Base-by-base conservation (phyloP, 139 green algal genomes). In the Chlorella sorokiniana region DNA sequence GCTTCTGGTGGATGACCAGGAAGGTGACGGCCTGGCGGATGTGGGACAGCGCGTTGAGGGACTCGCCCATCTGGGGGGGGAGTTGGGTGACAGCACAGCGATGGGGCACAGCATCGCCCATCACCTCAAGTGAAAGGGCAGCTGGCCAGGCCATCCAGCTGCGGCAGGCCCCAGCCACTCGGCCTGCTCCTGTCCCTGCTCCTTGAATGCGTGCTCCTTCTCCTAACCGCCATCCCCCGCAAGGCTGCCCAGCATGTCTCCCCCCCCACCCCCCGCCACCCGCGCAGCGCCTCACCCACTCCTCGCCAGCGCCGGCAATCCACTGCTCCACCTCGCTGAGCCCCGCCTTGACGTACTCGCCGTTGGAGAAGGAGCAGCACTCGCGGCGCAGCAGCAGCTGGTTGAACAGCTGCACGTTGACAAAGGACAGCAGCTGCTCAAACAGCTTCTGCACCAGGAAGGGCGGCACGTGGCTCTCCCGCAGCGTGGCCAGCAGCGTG, bases 401-500 rank as follows among this genome's bases (percentile, higher is more conserved):
- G 93, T 99, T 99, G 93, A 99, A 99, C 22, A 99, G 95, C 89
- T 98, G 91, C 81, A 99, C 96, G 86, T 99, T 99, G 88, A 99
- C 91, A 86, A 99, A 99, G 59, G 86, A 90, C 77, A 99, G 95
- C 22, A 98, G 88, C 91, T 97, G 94, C 78, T 93, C 86, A 81
- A 94, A 88, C 51, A 94, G 88, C 84, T 92, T 90, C 63, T 83
- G 80, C 78, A 98, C 91, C 42, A 99, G 90, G 67, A 97, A 96
- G 77, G 91, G 83, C 10, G 97, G 97, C 75, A 99, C 95, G 65
- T 96, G 41, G 87, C 94, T 95, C 31, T 86, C 88, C 76, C 91
- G 90, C 48, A 99, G 83, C n/a, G 86, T 92, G 7, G 68, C 81
- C 65, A 99, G 92, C 82, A 98, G 85, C n/a, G 42, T 63, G 71